These are phyloP conservation scores for Starmerella sirachaensis DNA, from an alignment of 805 yeast genomes.

Conservation along the genomic window DNA sequence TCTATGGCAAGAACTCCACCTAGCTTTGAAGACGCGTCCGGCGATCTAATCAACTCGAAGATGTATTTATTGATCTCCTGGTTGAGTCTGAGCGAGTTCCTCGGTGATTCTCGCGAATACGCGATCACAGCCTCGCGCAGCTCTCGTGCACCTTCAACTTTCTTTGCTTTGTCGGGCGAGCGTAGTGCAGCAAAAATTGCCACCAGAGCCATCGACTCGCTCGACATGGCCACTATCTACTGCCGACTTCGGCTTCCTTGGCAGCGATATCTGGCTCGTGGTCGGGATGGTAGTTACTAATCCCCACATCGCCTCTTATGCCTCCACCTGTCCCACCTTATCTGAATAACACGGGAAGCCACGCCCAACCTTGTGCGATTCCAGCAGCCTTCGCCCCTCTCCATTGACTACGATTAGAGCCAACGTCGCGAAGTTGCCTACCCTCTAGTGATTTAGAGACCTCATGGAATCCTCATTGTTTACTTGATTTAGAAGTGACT, in stretches of 20 bases:
- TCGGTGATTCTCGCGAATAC: constrained; percentile 69
- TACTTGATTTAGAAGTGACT: neutral
- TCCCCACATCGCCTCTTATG: neutral
- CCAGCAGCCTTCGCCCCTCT: too few species aligned
- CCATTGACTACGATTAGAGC: too few species aligned
- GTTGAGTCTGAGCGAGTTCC: constrained; percentile 68
- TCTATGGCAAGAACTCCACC: constrained; percentile 91
- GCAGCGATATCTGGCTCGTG: too few species aligned
- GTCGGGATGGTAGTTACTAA: neutral
- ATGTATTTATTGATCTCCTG: constrained; percentile 78
- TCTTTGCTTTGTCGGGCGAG: constrained; percentile 23
- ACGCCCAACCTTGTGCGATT: too few species aligned
- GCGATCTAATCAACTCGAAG: constrained; percentile 69
- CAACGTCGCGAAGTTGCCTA: too few species aligned
- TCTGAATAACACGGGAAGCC: neutral
- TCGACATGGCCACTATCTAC: constrained; percentile 19
- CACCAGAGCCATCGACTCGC: constrained; percentile 24
- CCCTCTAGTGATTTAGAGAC: too few species aligned
- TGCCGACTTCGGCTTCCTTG: too few species aligned
- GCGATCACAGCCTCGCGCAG: constrained; percentile 57
- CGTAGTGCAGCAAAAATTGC: constrained; percentile 24
- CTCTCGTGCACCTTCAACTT: constrained; percentile 49
- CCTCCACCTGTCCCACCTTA: neutral
- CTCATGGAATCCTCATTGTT: too few species aligned
- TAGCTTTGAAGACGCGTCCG: constrained; percentile 56